phyloP scores from a whole-genome alignment of 2,329 filamentous ascomycete species.

The Phialophora expanda region DNA sequence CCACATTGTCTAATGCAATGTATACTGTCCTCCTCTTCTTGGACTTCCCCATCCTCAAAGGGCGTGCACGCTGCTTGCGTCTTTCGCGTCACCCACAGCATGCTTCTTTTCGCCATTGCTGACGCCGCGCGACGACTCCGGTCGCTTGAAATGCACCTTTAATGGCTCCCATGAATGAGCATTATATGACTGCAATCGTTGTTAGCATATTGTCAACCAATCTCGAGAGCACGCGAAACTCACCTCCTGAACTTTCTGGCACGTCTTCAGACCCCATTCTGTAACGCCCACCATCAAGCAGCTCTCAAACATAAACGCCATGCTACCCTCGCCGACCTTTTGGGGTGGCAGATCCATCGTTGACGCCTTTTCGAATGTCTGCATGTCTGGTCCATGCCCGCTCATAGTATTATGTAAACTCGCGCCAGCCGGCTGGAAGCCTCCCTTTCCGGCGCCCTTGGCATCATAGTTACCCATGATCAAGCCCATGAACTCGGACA shows the following conservation, averaged over 20 bases:
- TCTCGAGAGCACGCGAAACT: constrained; percentile 11
- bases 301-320: constrained; percentile 71
- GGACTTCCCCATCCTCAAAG: constrained; percentile 8
- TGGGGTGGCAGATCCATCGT: constrained; percentile 59
- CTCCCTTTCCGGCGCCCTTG: constrained; percentile 57
- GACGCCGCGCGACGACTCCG: constrained; percentile 51
- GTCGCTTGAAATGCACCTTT: constrained; percentile 66
- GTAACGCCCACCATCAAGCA: constrained; percentile 73
- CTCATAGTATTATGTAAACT: constrained; percentile 74
- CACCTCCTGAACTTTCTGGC: constrained; percentile 68
- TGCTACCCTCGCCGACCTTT: constrained; percentile 64
- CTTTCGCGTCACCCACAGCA: constrained; percentile 31
- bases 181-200: constrained; percentile 63
- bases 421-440: constrained; percentile 66
- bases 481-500: constrained; percentile 70
- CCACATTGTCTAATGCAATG: not conserved
- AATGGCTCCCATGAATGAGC: constrained; percentile 79
- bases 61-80: constrained; percentile 35
- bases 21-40: not conserved
- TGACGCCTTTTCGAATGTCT: constrained; percentile 61
- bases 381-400: constrained; percentile 66
- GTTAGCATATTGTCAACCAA: constrained; percentile 17
- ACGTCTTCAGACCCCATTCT: constrained; percentile 73
- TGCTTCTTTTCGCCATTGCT: constrained; percentile 23
- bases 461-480: constrained; percentile 67